Base-by-base conservation (phyloP, 768 basidiomycete species). In the Psilocybe cubensis region DNA sequence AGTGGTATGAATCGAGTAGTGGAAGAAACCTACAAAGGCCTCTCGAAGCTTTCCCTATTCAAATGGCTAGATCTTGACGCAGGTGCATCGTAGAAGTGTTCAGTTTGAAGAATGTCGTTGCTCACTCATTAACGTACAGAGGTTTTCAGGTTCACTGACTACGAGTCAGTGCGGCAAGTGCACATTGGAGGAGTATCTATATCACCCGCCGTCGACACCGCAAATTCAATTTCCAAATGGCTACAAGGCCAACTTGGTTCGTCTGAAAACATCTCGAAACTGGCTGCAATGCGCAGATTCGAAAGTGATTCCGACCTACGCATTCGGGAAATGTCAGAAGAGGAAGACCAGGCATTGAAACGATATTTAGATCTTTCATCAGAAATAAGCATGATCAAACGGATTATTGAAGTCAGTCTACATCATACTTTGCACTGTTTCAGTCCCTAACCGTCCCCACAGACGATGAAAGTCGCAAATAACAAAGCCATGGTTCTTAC, bases 311-410 rank as follows among this genome's bases (percentile, higher is more conserved):
- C 61, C 20, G 68, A 71, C 29, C 60, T 58, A 6, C 60, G 68
- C n/a, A 67, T 71, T 44, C 61, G 70, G 9, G 75, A 77, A 51
- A 76, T 70, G 68, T 76, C 73, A 11, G 25, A 11, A 11, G 72
- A 77, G 28, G 82, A 82, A 54, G 60, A 69, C 47, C 52, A 57
- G 0, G 52, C 66, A 14, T 68, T 78, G 46, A 63, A 68, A 21
- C 63, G 60, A 12, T 84, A 78, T 72, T 65, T 83, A 55, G 56
- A 66, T 0, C 62, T 76, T 48, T 70, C 73, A n/a, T 59, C 65
- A 9, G 68, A 76, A 41, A 57, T 68, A 23, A 61, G 68, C 45
- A 56, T 68, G 27, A 24, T 66, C 8, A 59, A 66, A 28, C 56
- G 64, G 28, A 62, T 71, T 20, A 58, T 67, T 10, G 64, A 69